A percentile compares a stretch with the other conserved stretches of the same genome.
phyloP scores from a whole-genome alignment of 2,329 filamentous ascomycete genomes.

The Diaporthe nobilis region DNA sequence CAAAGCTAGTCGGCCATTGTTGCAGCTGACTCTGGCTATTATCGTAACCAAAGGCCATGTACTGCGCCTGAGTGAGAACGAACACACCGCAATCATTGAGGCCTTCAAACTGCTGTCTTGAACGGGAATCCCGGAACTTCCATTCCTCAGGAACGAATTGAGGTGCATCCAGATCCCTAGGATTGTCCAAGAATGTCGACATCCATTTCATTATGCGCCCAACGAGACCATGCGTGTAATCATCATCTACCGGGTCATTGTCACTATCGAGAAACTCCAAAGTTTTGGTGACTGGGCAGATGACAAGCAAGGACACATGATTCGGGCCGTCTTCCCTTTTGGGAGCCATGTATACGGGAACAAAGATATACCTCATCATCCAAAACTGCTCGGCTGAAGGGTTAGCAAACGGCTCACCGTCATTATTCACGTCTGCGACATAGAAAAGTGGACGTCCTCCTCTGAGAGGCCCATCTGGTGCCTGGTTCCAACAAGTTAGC shows the following conservation, averaged over 20 bases:
- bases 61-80: neutral
- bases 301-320: neutral
- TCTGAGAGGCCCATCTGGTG: neutral
- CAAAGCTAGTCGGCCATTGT: neutral
- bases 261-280: neutral
- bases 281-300: neutral
- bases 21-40: neutral
- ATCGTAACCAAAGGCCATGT: neutral
- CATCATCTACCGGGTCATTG: neutral
- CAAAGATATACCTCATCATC: constrained; percentile 9
- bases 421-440: neutral
- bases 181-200: neutral
- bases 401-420: neutral
- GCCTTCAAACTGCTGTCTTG: neutral
- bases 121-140: neutral
- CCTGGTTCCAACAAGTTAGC: neutral
- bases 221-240: neutral
- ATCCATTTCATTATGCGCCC: constrained; percentile 11
- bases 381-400: neutral
- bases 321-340: neutral
- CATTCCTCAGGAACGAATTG: neutral
- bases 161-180: neutral
- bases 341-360: neutral
- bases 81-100: neutral
- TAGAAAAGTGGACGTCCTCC: neutral